phyloP scores from a whole-genome alignment of 257 asterid genomes.

The Nicotiana undulata region DNA sequence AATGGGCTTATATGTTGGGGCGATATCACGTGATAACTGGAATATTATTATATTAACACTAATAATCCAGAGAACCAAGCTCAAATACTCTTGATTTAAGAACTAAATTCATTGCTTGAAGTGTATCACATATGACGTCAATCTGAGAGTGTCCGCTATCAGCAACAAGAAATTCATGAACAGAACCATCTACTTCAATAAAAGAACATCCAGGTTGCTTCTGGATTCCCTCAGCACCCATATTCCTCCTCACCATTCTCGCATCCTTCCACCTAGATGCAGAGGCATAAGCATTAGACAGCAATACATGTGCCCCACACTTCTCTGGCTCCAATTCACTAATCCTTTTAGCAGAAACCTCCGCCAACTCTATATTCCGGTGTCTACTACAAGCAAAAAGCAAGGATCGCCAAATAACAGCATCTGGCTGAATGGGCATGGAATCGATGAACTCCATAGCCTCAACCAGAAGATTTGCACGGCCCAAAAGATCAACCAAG shows the following conservation, averaged over 20 bases:
- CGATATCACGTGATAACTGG: not conserved
- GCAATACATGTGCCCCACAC: slow-evolving; percentile 12
- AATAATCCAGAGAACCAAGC: slow-evolving; percentile 2
- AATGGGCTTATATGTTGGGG: not conserved
- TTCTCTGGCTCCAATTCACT: slow-evolving; percentile 9
- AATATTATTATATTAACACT: not conserved
- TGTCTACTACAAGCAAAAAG: slow-evolving; percentile 13
- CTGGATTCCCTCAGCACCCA: slow-evolving; percentile 9
- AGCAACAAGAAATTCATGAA: slow-evolving; percentile 16
- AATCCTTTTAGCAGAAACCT: slow-evolving; percentile 8
- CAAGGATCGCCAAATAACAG: slow-evolving; percentile 17
- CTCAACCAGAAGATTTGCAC: slow-evolving; percentile 15
- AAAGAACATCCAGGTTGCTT: slow-evolving; percentile 18
- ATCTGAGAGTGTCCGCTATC: slow-evolving; percentile 3
- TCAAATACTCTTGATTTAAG: not conserved
- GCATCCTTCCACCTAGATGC: slow-evolving; percentile 15
- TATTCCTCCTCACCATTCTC: slow-evolving; percentile 9
- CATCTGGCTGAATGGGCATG: slow-evolving; percentile 5
- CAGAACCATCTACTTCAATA: slow-evolving; percentile 8
- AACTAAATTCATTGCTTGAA: not conserved
- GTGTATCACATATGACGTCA: not conserved
- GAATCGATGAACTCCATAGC: slow-evolving; percentile 5
- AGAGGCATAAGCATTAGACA: slow-evolving; percentile 17
- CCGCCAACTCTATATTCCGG: slow-evolving; percentile 9
- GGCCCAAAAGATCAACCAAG: slow-evolving; percentile 16